Evolutionary conservation across 2,329 filamentous ascomycete genomes (phyloP), one percentile per base, ranked within the genome.

Genomic region (Lecanosticta acicola): DNA sequence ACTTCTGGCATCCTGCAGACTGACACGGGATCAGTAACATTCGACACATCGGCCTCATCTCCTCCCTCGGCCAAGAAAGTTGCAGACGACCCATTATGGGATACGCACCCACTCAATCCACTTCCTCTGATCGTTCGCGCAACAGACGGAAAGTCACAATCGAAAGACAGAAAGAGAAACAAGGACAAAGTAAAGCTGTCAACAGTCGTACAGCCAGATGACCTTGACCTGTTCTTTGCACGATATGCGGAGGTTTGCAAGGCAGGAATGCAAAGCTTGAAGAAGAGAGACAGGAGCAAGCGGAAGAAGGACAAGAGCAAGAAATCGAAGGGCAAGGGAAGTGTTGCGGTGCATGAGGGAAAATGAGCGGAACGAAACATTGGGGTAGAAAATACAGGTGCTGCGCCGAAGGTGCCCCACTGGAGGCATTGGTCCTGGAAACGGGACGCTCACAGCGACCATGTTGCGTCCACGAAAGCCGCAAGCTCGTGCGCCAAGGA

Each of bases 161-260:
- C 66, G n/a, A 63, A 64, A 50, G 62, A 75, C 40, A 60, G 68
- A 41, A 68, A 67, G 58, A 72, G 76, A 52, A 74, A 76, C 45
- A 66, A 72, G 33, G 83, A 84, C 55, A 82, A 80, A 59, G 69
- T 86, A 56, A 94, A 90, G 67, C 64, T 96, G 19, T 87, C 87
- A 2, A 97, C 93, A 0, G 68, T 95, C 0, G 89, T 97, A 1
- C 76, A 84, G 45, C 80, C 85, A 1, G 79, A 83, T 47, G 80
- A 84, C 3, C 66, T 97, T 9, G 89, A 94, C 43, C 72, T 67
- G 0, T 98, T 98, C 63, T 98, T 89, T 66, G 71, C 74, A 21
- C 77, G 80, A 41, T 98, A 97, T 71, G 90, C 89, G 17, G 93
- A 97, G 57, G 77, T 89, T 2, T 96, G 90, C 70, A 96, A 94